Base-by-base conservation (phyloP, 1,139 yeast genomes). In the Meyerozyma carpophila region DNA sequence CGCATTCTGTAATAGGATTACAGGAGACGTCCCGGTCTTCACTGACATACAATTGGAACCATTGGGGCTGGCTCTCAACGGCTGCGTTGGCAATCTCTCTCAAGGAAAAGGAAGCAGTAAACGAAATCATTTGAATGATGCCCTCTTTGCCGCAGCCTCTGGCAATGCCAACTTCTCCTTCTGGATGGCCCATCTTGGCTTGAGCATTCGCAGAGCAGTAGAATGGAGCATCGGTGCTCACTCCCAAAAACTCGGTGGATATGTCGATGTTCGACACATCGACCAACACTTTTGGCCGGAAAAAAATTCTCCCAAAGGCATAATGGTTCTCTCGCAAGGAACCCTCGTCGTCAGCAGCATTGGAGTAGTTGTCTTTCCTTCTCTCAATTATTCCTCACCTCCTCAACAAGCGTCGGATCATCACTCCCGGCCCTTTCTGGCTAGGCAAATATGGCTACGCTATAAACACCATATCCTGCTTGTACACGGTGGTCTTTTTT, bases 1-100 rank as follows among this genome's bases (percentile, higher is more conserved):
- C 55, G 45, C 58, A 55, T 26, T 47, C 45, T 14, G 51, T 49
- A 18, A 62, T 51, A 37, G 51, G 54, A 8, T 58, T 52, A n/a
- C 54, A 56, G 1, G 47, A 46, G 11, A 28, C 58, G n/a, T 59
- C 65, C 8, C 68, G 54, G 50, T 75, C 77, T 8, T 82, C 68
- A 57, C 88, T 88, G 43, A 91, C 96, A 56, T 91, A 91, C 43
- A 91, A 70, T 65, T 91, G 98, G 61, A 82, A 81, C 98, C 98
- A 91, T 60, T 88, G 94, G 7, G 84, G 74, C 47, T 69, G 85
- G 31, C 59, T 58, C 37, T 70, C 77, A 10, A 58, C 56, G 62
- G 88, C 62, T 63, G 76, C 55, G 66, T 72, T 80, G 4, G 82
- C 77, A 51, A 86, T 82, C 53, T 86, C 94, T 48, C 82, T 84